Conservation (phyloP, 2,329 filamentous ascomycete species). For the Alternaria conjuncta region DNA sequence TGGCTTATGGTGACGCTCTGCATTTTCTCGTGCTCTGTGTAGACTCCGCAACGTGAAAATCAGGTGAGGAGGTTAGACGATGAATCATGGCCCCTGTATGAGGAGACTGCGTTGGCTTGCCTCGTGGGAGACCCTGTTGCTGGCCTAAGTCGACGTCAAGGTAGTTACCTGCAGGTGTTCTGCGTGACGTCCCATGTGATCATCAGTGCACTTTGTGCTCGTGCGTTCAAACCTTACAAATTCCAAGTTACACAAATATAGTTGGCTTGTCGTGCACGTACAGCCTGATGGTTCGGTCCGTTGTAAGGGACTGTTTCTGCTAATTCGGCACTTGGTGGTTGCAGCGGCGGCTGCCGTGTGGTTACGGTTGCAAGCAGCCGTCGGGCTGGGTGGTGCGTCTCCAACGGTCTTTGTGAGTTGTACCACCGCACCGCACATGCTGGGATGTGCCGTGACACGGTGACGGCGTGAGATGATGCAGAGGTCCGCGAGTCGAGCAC, state of each 20-base stretch:
- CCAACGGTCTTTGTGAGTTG: neutral
- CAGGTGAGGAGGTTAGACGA: neutral
- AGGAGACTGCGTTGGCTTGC: neutral
- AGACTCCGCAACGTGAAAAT: neutral
- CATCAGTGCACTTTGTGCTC: neutral
- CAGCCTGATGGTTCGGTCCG: neutral
- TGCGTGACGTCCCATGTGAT: neutral
- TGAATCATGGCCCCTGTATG: neutral
- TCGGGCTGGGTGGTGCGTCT: conserved; percentile 1
- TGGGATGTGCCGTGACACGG: conserved; percentile 3
- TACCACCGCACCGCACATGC: neutral
- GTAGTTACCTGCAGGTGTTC: neutral
- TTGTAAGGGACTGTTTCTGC: conserved; percentile 1
- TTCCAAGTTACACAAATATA: neutral
- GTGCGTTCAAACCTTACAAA: conserved; percentile 8
- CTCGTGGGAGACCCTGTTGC: neutral
- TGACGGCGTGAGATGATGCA: conserved; percentile 1
- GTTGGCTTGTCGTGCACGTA: conserved; percentile 3
- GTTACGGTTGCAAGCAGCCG: conserved; percentile 9
- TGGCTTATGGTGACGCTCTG: neutral
- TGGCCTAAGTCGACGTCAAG: neutral
- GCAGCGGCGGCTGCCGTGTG: neutral
- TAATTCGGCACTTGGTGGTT: neutral
- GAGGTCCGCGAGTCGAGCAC: neutral
- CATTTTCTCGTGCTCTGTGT: neutral